Evolutionary conservation across 2,329 filamentous ascomycete species (phyloP).

Genomic region (Talaromyces sp.): DNA sequence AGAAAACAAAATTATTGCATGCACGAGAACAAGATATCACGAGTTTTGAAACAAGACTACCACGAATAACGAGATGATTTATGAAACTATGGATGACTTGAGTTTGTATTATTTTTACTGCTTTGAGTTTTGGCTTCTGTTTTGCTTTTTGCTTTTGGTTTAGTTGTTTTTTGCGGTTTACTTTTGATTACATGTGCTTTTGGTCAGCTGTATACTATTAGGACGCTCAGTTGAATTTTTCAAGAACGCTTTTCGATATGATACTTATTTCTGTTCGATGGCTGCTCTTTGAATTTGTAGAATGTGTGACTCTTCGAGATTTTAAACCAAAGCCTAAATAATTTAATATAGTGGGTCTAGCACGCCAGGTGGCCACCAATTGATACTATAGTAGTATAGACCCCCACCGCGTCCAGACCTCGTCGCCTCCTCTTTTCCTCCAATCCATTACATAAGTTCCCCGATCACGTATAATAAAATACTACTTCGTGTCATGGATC

Average conservation of each 20-base stretch:
- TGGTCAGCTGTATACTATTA: background rate
- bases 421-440: no score
- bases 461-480: background rate
- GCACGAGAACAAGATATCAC: constrained; percentile 5
- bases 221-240: background rate
- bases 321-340: background rate
- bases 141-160: background rate
- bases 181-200: background rate
- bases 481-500: background rate
- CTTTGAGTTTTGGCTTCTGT: background rate
- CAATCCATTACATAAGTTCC: background rate
- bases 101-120: background rate
- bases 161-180: background rate
- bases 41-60: constrained; percentile 1
- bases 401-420: no score
- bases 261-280: background rate
- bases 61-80: constrained; percentile 1
- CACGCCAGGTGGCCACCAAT: no score
- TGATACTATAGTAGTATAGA: background rate
- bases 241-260: background rate
- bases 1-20: constrained; percentile 2
- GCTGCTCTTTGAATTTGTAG: no score
- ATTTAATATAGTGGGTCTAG: no score
- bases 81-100: background rate
- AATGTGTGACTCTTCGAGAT: background rate